Evolutionary conservation across 2,329 filamentous ascomycete species (phyloP).

Genomic region (Rutstroemia sp.): DNA sequence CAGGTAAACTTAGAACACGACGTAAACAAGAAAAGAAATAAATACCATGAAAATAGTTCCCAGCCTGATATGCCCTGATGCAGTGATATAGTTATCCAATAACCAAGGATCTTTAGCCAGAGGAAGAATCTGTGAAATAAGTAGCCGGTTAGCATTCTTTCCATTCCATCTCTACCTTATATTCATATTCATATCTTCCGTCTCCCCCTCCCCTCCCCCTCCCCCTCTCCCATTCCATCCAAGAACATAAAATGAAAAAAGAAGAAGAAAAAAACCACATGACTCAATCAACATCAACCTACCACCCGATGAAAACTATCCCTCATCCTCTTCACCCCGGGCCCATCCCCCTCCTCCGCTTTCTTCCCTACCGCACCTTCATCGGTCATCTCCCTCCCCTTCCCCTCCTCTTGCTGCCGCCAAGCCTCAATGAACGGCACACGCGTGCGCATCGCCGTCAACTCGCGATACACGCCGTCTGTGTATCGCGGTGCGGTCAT

Average conservation of each 20-base stretch:
- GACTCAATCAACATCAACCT: constrained; percentile 26
- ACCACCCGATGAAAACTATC: constrained; percentile 61
- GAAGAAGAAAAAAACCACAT: background rate
- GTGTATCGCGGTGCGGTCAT: background rate
- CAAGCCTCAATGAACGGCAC: constrained; percentile 65
- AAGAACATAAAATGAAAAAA: background rate
- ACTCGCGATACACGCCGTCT: constrained; percentile 49
- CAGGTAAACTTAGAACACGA: too few species aligned
- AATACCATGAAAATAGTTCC: constrained; percentile 44
- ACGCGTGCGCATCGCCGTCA: constrained; percentile 52
- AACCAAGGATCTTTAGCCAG: constrained; percentile 63
- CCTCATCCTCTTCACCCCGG: constrained; percentile 47
- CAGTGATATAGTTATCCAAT: constrained; percentile 62
- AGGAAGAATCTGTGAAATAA: constrained; percentile 44
- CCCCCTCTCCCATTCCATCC: background rate
- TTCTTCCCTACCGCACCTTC: background rate
- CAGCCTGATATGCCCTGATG: constrained; percentile 56
- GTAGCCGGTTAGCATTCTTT: background rate
- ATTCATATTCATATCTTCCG: background rate
- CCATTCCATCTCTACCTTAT: background rate
- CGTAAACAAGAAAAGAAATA: background rate
- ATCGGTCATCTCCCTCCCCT: background rate
- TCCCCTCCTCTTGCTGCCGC: constrained; percentile 37
- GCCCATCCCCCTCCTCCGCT: constrained; percentile 20
- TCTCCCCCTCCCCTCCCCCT: background rate